phyloP scores from a whole-genome alignment of 495 filamentous ascomycete genomes.

The Letharia lupina region DNA sequence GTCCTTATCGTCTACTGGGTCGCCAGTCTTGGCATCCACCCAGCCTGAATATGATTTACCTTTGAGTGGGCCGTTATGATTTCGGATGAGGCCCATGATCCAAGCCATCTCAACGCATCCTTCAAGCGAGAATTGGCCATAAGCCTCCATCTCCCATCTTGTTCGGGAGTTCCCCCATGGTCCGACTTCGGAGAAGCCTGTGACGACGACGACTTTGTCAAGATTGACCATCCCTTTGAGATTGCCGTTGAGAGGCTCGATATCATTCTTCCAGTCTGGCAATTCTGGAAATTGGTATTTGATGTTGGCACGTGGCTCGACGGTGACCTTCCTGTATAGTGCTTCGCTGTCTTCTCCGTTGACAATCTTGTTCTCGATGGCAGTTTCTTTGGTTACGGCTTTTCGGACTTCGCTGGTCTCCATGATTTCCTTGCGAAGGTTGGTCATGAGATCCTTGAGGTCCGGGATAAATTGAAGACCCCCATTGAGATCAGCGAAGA shows the following conservation, averaged over 20 bases:
- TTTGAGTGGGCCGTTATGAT: conserved; percentile 97
- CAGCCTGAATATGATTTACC: conserved; percentile 94
- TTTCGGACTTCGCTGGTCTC: conserved; percentile 90
- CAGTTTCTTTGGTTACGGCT: conserved; percentile 89
- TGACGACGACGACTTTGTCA: conserved; percentile 94
- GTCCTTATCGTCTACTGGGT: conserved; percentile 97
- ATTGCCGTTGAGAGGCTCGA: conserved; percentile 75
- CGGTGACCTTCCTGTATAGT: conserved; percentile 86
- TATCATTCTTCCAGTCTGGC: conserved; percentile 83
- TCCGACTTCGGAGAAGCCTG: conserved; percentile 91
- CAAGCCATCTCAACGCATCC: conserved; percentile 99
- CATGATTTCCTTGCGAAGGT: conserved; percentile 81
- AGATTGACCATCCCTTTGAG: conserved; percentile 98
- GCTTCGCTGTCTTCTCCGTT: conserved; percentile 88
- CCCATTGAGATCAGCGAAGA: conserved; percentile 95
- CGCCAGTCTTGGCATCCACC: conserved; percentile 89
- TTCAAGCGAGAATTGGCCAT: conserved; percentile 93
- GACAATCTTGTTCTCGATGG: conserved; percentile 94
- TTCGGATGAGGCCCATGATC: conserved; percentile 99
- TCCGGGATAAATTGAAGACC: conserved; percentile 96
- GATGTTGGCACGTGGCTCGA: conserved; percentile 93
- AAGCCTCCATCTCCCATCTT: conserved; percentile 98
- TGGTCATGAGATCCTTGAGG: conserved; percentile 87
- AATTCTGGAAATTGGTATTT: conserved; percentile 88
- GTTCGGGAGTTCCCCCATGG: conserved; percentile 98